Conservation (phyloP, 1,284 basidiomycete species). For the Austroboletus novae-zelandiae region DNA sequence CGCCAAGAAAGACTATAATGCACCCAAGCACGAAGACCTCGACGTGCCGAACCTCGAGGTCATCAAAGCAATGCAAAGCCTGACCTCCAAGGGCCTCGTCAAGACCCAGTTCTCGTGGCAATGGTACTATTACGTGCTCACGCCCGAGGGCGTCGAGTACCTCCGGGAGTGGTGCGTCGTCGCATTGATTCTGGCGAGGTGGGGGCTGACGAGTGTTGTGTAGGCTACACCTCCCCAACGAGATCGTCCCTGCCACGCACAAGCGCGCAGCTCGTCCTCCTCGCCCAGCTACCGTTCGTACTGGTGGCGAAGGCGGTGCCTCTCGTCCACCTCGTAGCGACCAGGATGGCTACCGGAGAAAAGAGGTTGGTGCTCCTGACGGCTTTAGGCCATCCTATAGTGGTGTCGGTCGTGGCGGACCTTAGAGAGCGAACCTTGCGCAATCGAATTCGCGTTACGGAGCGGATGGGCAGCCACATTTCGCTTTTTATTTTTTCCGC, state of each 20-base stretch:
- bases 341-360: constrained; percentile 88
- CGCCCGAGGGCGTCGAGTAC: constrained; percentile 93
- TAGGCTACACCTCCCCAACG: constrained; percentile 88
- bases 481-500: not conserved
- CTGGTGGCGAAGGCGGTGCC: constrained; percentile 66
- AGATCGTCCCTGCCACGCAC: constrained; percentile 95
- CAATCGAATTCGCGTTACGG: not conserved
- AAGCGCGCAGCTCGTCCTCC: constrained; percentile 85
- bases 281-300: constrained; percentile 71
- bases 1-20: constrained; percentile 99
- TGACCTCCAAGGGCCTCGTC: constrained; percentile 94
- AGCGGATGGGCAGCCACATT: constrained; percentile 4
- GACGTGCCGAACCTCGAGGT: constrained; percentile 97
- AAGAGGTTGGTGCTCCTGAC: constrained; percentile 76
- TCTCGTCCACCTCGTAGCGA: constrained; percentile 87
- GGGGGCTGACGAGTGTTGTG: not conserved
- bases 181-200: not conserved
- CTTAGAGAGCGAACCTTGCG: constrained; percentile 42
- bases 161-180: constrained; percentile 82
- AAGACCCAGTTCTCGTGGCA: constrained; percentile 99
- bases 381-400: constrained; percentile 84
- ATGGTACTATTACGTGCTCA: constrained; percentile 94
- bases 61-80: constrained; percentile 98
- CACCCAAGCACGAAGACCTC: constrained; percentile 96
- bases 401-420: constrained; percentile 86